phyloP scores from a whole-genome alignment of 2,329 filamentous ascomycete genomes.

The Monosporascus sp. region DNA sequence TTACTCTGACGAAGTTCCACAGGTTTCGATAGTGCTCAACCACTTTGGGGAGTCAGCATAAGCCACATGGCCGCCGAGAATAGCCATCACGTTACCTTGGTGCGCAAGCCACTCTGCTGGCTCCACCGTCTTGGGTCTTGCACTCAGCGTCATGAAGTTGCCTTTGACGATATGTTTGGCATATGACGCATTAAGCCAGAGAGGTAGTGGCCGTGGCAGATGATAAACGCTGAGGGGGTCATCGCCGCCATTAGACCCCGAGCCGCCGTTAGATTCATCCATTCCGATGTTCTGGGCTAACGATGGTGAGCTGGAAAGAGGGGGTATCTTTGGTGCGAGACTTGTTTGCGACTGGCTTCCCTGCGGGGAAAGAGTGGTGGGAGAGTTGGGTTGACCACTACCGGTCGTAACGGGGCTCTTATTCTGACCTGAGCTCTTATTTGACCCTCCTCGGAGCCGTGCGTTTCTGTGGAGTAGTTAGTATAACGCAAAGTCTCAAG shows the following conservation, averaged over 20 bases:
- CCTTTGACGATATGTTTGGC: conserved; percentile 89
- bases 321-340: conserved; percentile 54
- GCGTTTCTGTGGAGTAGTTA: conserved; percentile 42
- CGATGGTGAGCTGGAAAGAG: conserved; percentile 58
- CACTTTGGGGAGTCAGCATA: conserved; percentile 46
- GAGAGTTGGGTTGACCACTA: conserved; percentile 43
- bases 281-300: conserved; percentile 63
- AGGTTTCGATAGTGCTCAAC: conserved; percentile 89
- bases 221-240: conserved; percentile 56
- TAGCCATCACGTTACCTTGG: conserved; percentile 60
- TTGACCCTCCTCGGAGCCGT: conserved; percentile 52
- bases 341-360: conserved; percentile 46
- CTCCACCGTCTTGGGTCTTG: conserved; percentile 88
- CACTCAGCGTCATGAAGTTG: conserved; percentile 94
- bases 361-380: conserved; percentile 36
- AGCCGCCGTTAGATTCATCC: conserved; percentile 51
- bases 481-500: conserved; percentile 16
- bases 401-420: conserved; percentile 49
- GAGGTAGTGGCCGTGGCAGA: conserved; percentile 60
- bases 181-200: conserved; percentile 71
- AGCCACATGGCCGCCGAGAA: neutral
- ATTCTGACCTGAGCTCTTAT: conserved; percentile 44
- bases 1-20: conserved; percentile 81
- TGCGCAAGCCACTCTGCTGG: conserved; percentile 94
- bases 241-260: conserved; percentile 43